Conservation (phyloP, 2,329 filamentous ascomycete species). For the Ceratocystis smalleyi region DNA sequence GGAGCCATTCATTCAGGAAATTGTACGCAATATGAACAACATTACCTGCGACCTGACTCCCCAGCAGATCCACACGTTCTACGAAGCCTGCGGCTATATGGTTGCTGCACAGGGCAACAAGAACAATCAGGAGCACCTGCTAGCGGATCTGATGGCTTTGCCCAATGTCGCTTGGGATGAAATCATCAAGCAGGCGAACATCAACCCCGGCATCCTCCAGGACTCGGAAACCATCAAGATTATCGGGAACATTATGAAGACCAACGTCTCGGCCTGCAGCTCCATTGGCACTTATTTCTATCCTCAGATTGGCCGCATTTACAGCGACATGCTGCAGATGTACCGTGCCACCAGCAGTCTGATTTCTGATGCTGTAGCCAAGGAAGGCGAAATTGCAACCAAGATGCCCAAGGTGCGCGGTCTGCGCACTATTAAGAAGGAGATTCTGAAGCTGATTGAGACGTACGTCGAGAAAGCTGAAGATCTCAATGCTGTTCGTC, state of each 20-base stretch:
- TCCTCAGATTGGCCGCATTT: slow-evolving; percentile 92
- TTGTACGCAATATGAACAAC: slow-evolving; percentile 85
- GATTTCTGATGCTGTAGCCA: slow-evolving; percentile 78
- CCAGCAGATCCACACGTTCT: slow-evolving; percentile 97
- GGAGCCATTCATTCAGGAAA: slow-evolving; percentile 97
- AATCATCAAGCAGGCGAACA: slow-evolving; percentile 77
- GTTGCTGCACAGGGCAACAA: slow-evolving; percentile 95
- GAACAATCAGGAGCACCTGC: slow-evolving; percentile 77
- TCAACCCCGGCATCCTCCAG: slow-evolving; percentile 73
- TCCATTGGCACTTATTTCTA: slow-evolving; percentile 97
- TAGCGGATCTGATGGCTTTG: slow-evolving; percentile 80
- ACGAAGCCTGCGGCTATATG: slow-evolving; percentile 98
- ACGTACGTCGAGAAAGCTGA: slow-evolving; percentile 97
- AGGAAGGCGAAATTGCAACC: slow-evolving; percentile 56
- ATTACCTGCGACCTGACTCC: slow-evolving; percentile 91
- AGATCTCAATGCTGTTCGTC: slow-evolving; percentile 81
- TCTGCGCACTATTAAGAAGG: slow-evolving; percentile 95
- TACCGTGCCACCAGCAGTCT: slow-evolving; percentile 92
- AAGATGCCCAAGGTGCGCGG: slow-evolving; percentile 96
- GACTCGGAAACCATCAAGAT: slow-evolving; percentile 94
- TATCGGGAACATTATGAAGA: slow-evolving; percentile 99
- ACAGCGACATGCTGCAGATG: slow-evolving; percentile 98
- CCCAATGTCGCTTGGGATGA: slow-evolving; percentile 91
- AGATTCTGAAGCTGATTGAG: slow-evolving; percentile 95
- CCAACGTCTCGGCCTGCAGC: slow-evolving; percentile 93